These are phyloP conservation scores for Spiromastix sp. DNA, from an alignment of 2,329 filamentous ascomycete species.

Conservation along the genomic window DNA sequence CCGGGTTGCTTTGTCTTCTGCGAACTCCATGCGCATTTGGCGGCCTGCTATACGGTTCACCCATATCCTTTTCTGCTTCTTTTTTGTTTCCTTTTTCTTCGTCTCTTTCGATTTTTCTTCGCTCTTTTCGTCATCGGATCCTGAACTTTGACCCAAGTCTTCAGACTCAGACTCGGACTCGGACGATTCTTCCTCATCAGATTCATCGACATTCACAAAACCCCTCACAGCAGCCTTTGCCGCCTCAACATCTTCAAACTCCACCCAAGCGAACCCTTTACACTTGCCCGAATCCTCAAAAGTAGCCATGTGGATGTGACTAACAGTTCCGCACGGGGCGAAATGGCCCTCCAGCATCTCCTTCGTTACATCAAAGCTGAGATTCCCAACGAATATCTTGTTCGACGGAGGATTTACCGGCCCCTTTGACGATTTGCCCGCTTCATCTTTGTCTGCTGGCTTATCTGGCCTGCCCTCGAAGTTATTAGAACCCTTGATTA, in stretches of 20 bases:
- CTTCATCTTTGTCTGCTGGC: slow-evolving; percentile 32
- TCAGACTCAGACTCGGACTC: slow-evolving; percentile 26
- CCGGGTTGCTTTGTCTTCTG: slow-evolving; percentile 76
- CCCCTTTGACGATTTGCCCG: slow-evolving; percentile 18
- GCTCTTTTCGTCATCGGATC: slow-evolving; percentile 22
- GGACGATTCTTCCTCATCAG: slow-evolving; percentile 45
- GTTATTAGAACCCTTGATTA: slow-evolving; percentile 87
- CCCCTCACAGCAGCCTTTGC: slow-evolving; percentile 71
- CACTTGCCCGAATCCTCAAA: slow-evolving; percentile 97
- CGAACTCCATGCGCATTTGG: slow-evolving; percentile 78
- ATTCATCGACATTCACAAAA: slow-evolving; percentile 55
- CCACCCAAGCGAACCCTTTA: slow-evolving; percentile 94
- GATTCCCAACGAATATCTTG: slow-evolving; percentile 80
- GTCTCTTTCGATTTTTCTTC: slow-evolving; percentile 20
- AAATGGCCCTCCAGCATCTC: slow-evolving; percentile 76
- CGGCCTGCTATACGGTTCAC: slow-evolving; percentile 76
- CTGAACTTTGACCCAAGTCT: slow-evolving; percentile 20
- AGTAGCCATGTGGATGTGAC: slow-evolving; percentile 78
- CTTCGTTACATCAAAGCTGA: slow-evolving; percentile 71
- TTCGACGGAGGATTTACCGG: slow-evolving; percentile 54
- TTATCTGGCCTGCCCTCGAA: slow-evolving; percentile 83
- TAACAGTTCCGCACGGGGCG: slow-evolving; percentile 70
- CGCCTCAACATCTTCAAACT: slow-evolving; percentile 68
- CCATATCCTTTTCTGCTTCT: slow-evolving; percentile 59
- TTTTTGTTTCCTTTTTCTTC: slow-evolving; percentile 43